Conservation (phyloP, 2,329 filamentous ascomycete species). For the Aureobasidium pullulans region DNA sequence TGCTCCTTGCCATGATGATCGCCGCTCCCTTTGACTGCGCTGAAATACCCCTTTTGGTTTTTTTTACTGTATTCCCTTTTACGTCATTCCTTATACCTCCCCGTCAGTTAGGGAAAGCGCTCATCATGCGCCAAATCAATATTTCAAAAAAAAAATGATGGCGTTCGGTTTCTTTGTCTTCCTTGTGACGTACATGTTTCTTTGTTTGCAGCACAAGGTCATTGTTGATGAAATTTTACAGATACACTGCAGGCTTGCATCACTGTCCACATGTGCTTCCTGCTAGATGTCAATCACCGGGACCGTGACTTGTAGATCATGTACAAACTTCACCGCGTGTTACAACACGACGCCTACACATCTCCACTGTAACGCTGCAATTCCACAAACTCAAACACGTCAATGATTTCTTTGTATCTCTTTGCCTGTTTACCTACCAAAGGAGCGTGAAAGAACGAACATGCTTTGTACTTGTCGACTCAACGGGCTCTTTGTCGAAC, state of each 20-base stretch:
- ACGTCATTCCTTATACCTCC: slow-evolving; percentile 9
- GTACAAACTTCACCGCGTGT: too few relatives aligned
- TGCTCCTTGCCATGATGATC: slow-evolving; percentile 1
- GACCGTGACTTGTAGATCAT: too few relatives aligned
- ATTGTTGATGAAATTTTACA: neutral
- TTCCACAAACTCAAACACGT: neutral
- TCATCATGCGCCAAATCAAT: slow-evolving; percentile 5
- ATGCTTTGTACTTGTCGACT: neutral
- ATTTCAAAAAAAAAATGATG: neutral
- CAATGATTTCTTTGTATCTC: neutral
- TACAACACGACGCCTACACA: too few relatives aligned
- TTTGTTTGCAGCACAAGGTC: neutral
- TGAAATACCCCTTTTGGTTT: slow-evolving; percentile 13
- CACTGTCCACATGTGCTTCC: neutral
- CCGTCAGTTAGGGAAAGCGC: neutral
- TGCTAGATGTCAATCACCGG: neutral
- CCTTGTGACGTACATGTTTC: neutral
- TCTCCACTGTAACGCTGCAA: too few relatives aligned
- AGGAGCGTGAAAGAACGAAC: neutral
- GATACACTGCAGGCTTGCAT: neutral
- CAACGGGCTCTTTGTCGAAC: neutral
- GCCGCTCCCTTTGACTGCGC: slow-evolving; percentile 2
- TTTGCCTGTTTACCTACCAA: neutral
- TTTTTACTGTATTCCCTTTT: slow-evolving; percentile 8
- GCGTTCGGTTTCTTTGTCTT: neutral